Conservation (phyloP, 2,329 filamentous ascomycete genomes). For the Chaetomium olivaceum region DNA sequence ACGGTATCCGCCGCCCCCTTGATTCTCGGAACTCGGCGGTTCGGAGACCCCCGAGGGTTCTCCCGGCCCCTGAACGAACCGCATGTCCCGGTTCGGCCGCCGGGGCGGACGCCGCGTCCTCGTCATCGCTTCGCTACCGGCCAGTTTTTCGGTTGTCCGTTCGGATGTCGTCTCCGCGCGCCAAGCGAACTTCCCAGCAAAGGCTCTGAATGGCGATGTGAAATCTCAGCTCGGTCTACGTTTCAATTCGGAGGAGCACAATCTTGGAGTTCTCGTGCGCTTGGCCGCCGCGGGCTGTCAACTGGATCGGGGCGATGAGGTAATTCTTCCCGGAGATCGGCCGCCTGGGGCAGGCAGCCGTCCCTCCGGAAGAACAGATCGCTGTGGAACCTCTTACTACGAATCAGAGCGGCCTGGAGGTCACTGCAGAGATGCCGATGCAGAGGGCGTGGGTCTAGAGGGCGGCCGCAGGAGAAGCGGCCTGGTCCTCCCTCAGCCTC, state of each 20-base stretch:
- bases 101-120: slow-evolving; percentile 12
- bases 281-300: neutral
- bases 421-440: slow-evolving; percentile 24
- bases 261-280: neutral
- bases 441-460: slow-evolving; percentile 24
- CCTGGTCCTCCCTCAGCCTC: slow-evolving; percentile 15
- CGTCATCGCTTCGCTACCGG: slow-evolving; percentile 8
- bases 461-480: slow-evolving; percentile 22
- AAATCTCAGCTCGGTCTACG: neutral
- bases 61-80: neutral
- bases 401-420: slow-evolving; percentile 28
- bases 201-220: neutral
- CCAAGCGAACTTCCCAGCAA: neutral
- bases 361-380: slow-evolving; percentile 17
- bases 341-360: slow-evolving; percentile 15
- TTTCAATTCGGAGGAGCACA: neutral
- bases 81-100: slow-evolving; percentile 10
- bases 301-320: slow-evolving; percentile 16
- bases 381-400: slow-evolving; percentile 25
- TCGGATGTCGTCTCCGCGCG: neutral
- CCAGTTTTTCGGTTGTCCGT: neutral
- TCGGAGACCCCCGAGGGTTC: neutral
- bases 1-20: slow-evolving; percentile 3
- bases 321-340: slow-evolving; percentile 18
- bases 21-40: neutral